Base-by-base conservation (phyloP, 208 protist genomes). In the Novymonas esmeraldas region DNA sequence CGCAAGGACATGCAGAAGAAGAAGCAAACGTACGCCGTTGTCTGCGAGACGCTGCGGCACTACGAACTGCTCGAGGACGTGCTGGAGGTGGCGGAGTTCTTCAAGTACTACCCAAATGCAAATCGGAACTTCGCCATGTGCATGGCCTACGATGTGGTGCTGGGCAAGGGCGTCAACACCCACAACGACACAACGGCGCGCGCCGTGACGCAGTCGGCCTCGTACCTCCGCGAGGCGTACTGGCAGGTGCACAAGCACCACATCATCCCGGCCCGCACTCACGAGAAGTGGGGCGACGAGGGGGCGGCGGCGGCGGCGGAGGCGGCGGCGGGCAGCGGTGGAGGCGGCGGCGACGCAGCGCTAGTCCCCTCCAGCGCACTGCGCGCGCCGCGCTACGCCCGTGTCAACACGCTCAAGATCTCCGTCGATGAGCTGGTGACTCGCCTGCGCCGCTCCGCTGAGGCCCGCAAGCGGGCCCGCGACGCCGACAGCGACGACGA, bases 1-100 rank as follows among this genome's bases (percentile, higher is more conserved):
- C 78, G 87, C n/a, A 96, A 94, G 76, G 89, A 96, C 33, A 87
- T 97, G 80, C 91, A 97, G 51, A 97, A 96, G 73, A 97, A 97
- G 72, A 89, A 86, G 61, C 89, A 95, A 59, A 97, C 93, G 0
- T 97, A 96, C 71, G 93, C 93, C n/a, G 85, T 97, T 0, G 90
- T 95, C 3, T 95, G 88, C 60, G 90, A 96, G 66, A 97, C 93
- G 22, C 73, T 96, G 39, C 81, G 88, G 9, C 82, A 95, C 72
- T 93, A 92, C 74, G 85, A 96, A 51, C 78, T 97, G 33, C 69
- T 97, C 26, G 72, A 94, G 50, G 89, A 95, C 42, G 82, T 97
- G 24, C 78, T 97, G 9, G 79, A 87, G 56, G 74, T 78, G 24
- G 76, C 87, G 0, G 83, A 93, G 73, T 95, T 97, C 57, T 94